A percentile compares a stretch with the other conserved stretches of the same genome.
Conservation (phyloP, 331 rosid genomes). For the Pyracantha coccinea region DNA sequence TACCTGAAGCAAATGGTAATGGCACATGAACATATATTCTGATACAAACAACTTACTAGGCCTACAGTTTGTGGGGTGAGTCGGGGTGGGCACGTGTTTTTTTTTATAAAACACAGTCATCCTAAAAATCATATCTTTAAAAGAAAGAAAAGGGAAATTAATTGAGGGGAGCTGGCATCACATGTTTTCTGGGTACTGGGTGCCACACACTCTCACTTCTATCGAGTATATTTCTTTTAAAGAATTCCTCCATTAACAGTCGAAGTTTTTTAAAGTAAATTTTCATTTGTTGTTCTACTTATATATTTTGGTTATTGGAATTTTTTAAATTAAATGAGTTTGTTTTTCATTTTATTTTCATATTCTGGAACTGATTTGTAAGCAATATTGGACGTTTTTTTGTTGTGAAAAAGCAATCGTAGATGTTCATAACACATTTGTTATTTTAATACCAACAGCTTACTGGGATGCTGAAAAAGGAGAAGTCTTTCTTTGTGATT, state of each 20-base stretch:
- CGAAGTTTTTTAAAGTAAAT: neutral
- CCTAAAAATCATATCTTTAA: no score
- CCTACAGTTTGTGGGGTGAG: no score
- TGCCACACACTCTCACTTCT: neutral
- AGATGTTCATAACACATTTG: constrained; percentile 8
- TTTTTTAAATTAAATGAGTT: neutral
- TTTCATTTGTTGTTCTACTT: neutral
- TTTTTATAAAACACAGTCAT: no score
- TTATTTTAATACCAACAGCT: constrained; percentile 41
- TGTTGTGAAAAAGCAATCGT: neutral
- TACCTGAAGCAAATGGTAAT: constrained; percentile 90
- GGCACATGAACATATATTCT: neutral
- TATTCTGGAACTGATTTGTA: constrained; percentile 6
- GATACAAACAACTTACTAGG: neutral
- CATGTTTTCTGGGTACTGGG: neutral
- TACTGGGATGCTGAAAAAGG: constrained; percentile 83
- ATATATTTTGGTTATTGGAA: neutral
- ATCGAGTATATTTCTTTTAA: neutral
- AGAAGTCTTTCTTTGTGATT: constrained; percentile 39
- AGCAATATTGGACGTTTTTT: neutral
- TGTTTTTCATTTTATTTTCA: neutral
- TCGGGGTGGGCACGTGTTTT: no score
- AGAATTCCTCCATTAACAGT: neutral
- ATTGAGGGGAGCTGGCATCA: no score
- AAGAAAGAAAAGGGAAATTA: no score